Percentiles rank a stretch among this genome's conserved stretches.
phyloP scores from a whole-genome alignment of 2,329 filamentous ascomycete species.

The Cladosporium cucumerinum region DNA sequence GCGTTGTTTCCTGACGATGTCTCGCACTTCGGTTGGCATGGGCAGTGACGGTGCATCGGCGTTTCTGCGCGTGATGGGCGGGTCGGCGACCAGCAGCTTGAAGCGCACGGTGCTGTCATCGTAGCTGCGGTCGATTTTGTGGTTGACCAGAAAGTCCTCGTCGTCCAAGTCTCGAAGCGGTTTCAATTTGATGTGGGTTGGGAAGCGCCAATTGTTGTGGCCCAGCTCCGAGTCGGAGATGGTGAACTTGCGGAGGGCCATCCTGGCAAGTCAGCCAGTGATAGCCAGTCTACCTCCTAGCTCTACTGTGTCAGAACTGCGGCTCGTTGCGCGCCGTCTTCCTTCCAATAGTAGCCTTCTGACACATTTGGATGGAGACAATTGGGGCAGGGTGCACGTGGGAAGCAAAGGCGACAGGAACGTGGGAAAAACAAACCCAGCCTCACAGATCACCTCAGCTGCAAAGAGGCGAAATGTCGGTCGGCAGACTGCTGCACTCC shows the following conservation, averaged over 20 bases:
- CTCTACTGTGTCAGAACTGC: constrained; percentile 3
- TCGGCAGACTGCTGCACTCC: constrained; percentile 12
- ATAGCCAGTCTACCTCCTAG: not conserved
- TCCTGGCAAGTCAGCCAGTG: not conserved
- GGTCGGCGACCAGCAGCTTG: constrained; percentile 29
- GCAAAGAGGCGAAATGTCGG: constrained; percentile 10
- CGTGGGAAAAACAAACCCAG: not conserved
- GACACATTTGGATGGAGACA: constrained; percentile 1
- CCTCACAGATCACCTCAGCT: not conserved
- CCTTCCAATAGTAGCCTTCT: not conserved
- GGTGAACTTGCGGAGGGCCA: constrained; percentile 29
- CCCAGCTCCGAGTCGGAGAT: constrained; percentile 34
- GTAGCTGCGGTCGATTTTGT: constrained; percentile 37
- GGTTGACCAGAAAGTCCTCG: constrained; percentile 34
- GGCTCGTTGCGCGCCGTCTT: not conserved
- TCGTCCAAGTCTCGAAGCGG: constrained; percentile 31
- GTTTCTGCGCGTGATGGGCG: constrained; percentile 25
- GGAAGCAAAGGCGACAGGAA: not conserved
- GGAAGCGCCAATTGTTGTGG: constrained; percentile 34
- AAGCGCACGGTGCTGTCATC: constrained; percentile 35
- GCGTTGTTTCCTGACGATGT: constrained; percentile 29
- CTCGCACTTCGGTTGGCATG: constrained; percentile 24
- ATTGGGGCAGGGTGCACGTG: not conserved
- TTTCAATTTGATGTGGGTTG: constrained; percentile 28
- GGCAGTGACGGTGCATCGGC: constrained; percentile 29